phyloP scores from a whole-genome alignment of 1,284 basidiomycete species.

The Rhizopogon parksii region DNA sequence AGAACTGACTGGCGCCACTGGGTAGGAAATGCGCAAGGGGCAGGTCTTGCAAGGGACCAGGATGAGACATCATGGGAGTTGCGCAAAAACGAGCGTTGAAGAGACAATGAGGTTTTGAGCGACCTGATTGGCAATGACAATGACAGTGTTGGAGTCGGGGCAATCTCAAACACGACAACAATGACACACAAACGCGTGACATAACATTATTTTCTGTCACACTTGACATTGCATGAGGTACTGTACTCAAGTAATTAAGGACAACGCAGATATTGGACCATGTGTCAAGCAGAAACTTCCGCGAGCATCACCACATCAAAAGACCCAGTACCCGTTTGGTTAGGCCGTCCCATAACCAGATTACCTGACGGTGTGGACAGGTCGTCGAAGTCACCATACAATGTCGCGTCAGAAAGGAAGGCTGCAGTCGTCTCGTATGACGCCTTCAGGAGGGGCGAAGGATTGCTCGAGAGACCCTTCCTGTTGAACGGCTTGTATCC shows the following conservation, averaged over 20 bases:
- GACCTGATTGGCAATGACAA: background rate
- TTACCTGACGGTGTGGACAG: conserved; percentile 84
- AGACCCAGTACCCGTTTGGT: conserved; percentile 78
- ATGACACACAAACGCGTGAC: conserved; percentile 12
- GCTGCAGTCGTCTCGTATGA: conserved; percentile 97
- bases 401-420: conserved; percentile 90
- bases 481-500: conserved; percentile 98
- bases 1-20: conserved; percentile 19
- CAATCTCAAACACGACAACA: too few species aligned
- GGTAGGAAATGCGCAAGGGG: conserved; percentile 48
- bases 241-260: background rate
- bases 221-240: background rate
- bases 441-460: conserved; percentile 92
- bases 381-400: conserved; percentile 94
- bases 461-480: conserved; percentile 85
- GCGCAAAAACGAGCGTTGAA: conserved; percentile 8
- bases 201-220: conserved; percentile 5
- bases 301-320: conserved; percentile 73
- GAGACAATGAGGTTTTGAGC: background rate
- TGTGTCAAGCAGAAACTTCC: conserved; percentile 20
- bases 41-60: conserved; percentile 49
- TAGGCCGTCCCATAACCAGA: conserved; percentile 86
- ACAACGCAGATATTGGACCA: background rate
- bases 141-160: background rate
- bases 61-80: conserved; percentile 27